Evolutionary conservation across 805 yeast genomes (phyloP).

Genomic region (Starmerella sp.): DNA sequence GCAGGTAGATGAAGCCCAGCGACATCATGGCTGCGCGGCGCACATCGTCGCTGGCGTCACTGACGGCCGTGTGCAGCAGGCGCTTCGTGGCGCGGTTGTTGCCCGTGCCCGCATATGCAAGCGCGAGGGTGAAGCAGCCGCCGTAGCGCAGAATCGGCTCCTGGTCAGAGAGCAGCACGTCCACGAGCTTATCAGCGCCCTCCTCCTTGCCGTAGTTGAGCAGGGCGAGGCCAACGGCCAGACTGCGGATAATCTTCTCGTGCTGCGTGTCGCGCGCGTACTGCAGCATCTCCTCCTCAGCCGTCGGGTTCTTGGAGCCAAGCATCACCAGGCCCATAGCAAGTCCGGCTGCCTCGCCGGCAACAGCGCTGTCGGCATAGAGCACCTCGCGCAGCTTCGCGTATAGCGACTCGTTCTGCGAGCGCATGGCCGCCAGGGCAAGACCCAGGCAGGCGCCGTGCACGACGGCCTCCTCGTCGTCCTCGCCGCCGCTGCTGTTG

Average conservation of each 20-base stretch:
- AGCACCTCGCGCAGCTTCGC: slow-evolving; percentile 75
- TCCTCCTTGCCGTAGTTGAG: slow-evolving; percentile 79
- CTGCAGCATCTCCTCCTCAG: slow-evolving; percentile 66
- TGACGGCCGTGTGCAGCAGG: slow-evolving; percentile 83
- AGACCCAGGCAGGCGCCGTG: slow-evolving; percentile 95
- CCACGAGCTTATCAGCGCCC: slow-evolving; percentile 59
- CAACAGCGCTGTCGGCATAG: slow-evolving; percentile 81
- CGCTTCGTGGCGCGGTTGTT: slow-evolving; percentile 76
- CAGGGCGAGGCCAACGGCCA: slow-evolving; percentile 80
- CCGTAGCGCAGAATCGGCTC: slow-evolving; percentile 85
- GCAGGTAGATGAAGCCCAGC: slow-evolving; percentile 78
- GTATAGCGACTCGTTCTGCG: slow-evolving; percentile 59
- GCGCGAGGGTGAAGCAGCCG: slow-evolving; percentile 85
- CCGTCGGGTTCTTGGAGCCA: slow-evolving; percentile 68
- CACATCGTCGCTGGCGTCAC: slow-evolving; percentile 92
- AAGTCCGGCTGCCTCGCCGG: slow-evolving; percentile 93
- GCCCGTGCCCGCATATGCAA: slow-evolving; percentile 96
- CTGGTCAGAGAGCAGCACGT: slow-evolving; percentile 57
- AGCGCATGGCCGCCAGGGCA: slow-evolving; percentile 95
- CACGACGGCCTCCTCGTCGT: slow-evolving; percentile 70
- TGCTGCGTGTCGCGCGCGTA: slow-evolving; percentile 94
- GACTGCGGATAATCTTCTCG: slow-evolving; percentile 88
- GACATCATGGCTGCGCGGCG: slow-evolving; percentile 92
- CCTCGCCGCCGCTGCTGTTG: slow-evolving; percentile 18
- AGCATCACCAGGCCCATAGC: slow-evolving; percentile 94